These are phyloP conservation scores for Podochytrium sp. DNA, from an alignment of 192 early-diverging fungal genomes.

Conservation along the genomic window DNA sequence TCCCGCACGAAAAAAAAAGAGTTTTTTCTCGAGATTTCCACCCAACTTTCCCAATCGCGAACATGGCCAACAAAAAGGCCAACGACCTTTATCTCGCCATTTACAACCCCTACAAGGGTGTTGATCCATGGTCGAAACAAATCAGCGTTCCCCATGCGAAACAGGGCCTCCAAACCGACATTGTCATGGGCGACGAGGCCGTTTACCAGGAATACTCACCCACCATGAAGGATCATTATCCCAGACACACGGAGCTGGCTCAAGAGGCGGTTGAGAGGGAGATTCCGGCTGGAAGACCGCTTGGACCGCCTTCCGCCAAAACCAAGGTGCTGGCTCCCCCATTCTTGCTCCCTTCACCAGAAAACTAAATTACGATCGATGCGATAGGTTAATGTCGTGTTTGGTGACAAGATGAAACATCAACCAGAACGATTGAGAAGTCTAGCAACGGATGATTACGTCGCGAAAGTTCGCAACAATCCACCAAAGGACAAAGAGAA, in stretches of 20 bases:
- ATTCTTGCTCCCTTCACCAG: too few species aligned
- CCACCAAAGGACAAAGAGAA: neutral
- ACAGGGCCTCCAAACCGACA: conserved; percentile 47
- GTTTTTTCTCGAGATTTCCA: too few species aligned
- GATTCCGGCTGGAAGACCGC: conserved; percentile 40
- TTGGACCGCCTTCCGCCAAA: conserved; percentile 25
- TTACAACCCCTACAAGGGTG: conserved; percentile 22
- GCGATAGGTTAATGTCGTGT: conserved; percentile 38
- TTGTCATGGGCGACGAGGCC: conserved; percentile 46
- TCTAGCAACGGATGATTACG: conserved; percentile 30
- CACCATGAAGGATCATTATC: conserved; percentile 42
- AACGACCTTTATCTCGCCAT: conserved; percentile 31
- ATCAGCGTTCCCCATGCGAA: conserved; percentile 30
- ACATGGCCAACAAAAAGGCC: conserved; percentile 21
- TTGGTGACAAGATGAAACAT: conserved; percentile 39
- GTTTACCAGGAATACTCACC: conserved; percentile 34
- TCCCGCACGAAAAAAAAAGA: too few species aligned
- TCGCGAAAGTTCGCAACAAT: neutral
- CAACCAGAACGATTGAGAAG: conserved; percentile 20
- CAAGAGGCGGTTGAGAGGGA: neutral
- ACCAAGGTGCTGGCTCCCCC: conserved; percentile 17
- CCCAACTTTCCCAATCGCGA: neutral
- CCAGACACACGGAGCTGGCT: neutral
- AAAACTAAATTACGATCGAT: too few species aligned
- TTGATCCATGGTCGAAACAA: conserved; percentile 27